Base-by-base conservation (phyloP, 345 rosid species). In the Moricandia arvensis region DNA sequence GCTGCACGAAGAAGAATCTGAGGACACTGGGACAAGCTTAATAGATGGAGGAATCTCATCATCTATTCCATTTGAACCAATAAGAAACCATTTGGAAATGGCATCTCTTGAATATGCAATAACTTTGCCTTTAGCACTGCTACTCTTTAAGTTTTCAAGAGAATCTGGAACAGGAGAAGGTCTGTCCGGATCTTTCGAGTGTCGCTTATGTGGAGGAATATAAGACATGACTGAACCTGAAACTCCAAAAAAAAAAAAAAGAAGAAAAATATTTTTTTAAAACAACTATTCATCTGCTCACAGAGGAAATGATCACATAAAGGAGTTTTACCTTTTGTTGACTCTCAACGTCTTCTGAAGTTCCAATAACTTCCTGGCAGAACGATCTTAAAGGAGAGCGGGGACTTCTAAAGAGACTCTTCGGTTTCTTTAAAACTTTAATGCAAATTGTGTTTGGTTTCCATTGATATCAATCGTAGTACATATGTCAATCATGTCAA, bases 151-250 rank as follows among this genome's bases (percentile, higher is more conserved):
- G 74, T 71, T 9, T 66, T 8, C 41, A 34, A 76, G 65, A 58
- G 41, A 61, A 7, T 85, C 85, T 59, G 85, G 84, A 75, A 66
- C 65, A 27, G 75, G 85, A 7, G 82, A 17, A 30, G 80, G 81
- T 63, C n/a, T 83, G 6, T 1, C 37, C 4, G 72, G 63, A 35
- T 72, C 83, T 61, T 66, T 78, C 2, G 78, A 75, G 58, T 81
- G 82, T 37, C 93, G 82, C 85, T 83, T 90, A 70, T 87, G 87
- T 30, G 89, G 90, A 33, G 91, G 90, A 59, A 89, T 59, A 35
- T 87, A 89, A 69, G 94, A 84, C 94, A 87, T 86, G 31, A 59
- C 12, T 66, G 8, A 45, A 58, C 37, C 37, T 9, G 47, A 79
- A 75, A 68, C 68, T 67, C 29, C 0, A 8, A 43, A 65, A 64